Evolutionary conservation across 2,329 filamentous ascomycete species (phyloP), one percentile per base, ranked within the genome.

Genomic region (Diplodia intermedia): DNA sequence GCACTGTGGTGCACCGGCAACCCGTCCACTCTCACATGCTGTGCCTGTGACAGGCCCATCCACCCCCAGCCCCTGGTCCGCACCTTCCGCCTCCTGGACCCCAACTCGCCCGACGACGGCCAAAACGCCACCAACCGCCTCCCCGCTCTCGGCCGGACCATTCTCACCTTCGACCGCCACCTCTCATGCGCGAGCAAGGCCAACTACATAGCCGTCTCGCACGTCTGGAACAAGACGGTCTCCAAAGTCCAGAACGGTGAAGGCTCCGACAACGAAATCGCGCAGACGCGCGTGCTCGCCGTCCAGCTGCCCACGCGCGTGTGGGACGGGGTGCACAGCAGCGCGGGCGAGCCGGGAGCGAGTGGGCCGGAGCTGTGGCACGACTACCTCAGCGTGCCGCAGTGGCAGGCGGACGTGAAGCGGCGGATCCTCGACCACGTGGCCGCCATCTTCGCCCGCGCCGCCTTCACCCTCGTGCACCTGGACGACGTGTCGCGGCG

Each of bases 331-430:
- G 4, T 61, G 2, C 23, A 11, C 8, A 36, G 33, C 8, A 36
- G 33, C 11, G 33, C 38, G 2, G 56, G 12, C 8, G 56, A 43
- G 2, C n/a, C n/a, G 40, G 15, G n/a, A 14, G 2, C 12, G 5
- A 36, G 36, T 0, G 31, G 31, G 8, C 50, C 2, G 1, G 68
- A 73, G 40, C 47, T 72, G 5, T 73, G 71, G 71, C 71, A 72
- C 54, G 70, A 73, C 61, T 72, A 73, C 49, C 62, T 71, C 11
- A 72, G 70, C 29, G 71, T 73, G 8, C 70, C 71, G 15, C 71
- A 70, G 47, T 68, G 69, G 68, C 52, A 57, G 12, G 20, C 18
- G 23, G 56, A 26, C 11, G 40, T 31, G 3, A 66, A 68, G 49
- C 67, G 70, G 52, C 53, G 40, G 15, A 62, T 61, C 8, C 69